phyloP scores from a whole-genome alignment of 495 filamentous ascomycete genomes.

The Daldinia decipiens region DNA sequence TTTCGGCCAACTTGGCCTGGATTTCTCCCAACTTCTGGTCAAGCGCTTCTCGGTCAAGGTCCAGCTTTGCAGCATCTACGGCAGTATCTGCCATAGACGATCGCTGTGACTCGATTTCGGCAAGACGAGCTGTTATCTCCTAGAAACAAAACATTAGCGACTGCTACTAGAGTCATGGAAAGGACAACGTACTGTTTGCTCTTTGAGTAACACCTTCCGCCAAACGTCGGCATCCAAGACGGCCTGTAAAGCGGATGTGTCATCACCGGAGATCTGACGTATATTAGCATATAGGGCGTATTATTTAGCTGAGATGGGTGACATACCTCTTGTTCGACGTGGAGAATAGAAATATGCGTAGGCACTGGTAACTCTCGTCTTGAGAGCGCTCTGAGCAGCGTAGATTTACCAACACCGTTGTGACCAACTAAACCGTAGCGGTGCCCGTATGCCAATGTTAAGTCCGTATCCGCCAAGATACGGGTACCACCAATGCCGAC shows the following conservation, averaged over 20 bases:
- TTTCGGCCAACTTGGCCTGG: slow-evolving; percentile 91
- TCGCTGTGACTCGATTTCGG: slow-evolving; percentile 81
- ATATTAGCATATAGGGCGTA: slow-evolving; percentile 37
- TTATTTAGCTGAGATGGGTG: not conserved
- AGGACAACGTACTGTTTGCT: slow-evolving; percentile 75
- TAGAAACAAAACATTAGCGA: slow-evolving; percentile 51
- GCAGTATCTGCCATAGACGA: slow-evolving; percentile 85
- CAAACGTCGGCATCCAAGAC: slow-evolving; percentile 98
- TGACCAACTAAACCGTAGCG: slow-evolving; percentile 97
- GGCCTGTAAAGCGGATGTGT: slow-evolving; percentile 93
- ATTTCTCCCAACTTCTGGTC: slow-evolving; percentile 91
- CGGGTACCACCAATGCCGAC: slow-evolving; percentile 88
- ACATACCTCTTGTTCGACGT: slow-evolving; percentile 95
- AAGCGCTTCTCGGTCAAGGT: slow-evolving; percentile 86
- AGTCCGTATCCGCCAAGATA: slow-evolving; percentile 87
- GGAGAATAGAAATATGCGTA: slow-evolving; percentile 96
- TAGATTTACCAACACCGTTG: slow-evolving; percentile 99
- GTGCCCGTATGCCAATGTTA: slow-evolving; percentile 92
- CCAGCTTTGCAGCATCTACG: slow-evolving; percentile 81
- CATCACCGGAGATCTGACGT: slow-evolving; percentile 87
- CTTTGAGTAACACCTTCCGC: slow-evolving; percentile 92
- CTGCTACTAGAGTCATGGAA: not conserved
- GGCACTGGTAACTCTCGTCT: slow-evolving; percentile 94
- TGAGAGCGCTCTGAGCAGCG: slow-evolving; percentile 88
- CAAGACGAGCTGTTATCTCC: slow-evolving; percentile 85